Base-by-base conservation (phyloP, 75 land plant species). In the Picea sitchensis region DNA sequence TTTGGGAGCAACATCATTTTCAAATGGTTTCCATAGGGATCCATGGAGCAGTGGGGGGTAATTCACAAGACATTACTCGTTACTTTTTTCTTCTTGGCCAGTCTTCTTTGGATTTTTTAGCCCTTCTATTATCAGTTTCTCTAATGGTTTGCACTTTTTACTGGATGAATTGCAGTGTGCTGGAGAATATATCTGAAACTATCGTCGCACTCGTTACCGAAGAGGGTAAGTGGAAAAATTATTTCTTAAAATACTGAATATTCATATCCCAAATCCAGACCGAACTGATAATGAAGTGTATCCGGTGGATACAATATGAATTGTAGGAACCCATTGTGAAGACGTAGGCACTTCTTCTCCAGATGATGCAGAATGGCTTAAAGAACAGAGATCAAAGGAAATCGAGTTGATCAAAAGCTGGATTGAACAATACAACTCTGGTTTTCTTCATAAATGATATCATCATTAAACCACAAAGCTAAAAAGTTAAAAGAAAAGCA, bases 31-130 rank as follows among this genome's bases (percentile, higher is more conserved):
- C 31, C 77, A n/a, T n/a, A n/a, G 91, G 84, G 98, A 95, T 93
- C 98, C 96, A 6, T 95, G 96, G 98, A 95, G 98, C 80, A 92
- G 93, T 75, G 98, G 98, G 80, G 77, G 98, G 98, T 91, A 82
- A 81, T 77, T 54, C 18, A 32, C 11, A 15, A 20, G 0, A 34
- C 21, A 2, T 41, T 62, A n/a, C 9, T 3, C 7, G 0, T 26
- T 26, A 26, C n/a, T 38, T 62, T 17, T 9, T 61, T 7, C 20
- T 14, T 30, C 6, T 1, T 72, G 2, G 0, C 5, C 31, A 47
- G 14, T 8, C 2, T 14, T 20, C 18, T 44, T 75, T 18, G 1
- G 1, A 76, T 62, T 14, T 14, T 18, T 59, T n/a, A 12, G 7
- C 20, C 58, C 7, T 2, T 77, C 47, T 60, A 34, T 14, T 14